phyloP scores from a whole-genome alignment of 2,329 filamentous ascomycete species.

The Verruconis gallopava region DNA sequence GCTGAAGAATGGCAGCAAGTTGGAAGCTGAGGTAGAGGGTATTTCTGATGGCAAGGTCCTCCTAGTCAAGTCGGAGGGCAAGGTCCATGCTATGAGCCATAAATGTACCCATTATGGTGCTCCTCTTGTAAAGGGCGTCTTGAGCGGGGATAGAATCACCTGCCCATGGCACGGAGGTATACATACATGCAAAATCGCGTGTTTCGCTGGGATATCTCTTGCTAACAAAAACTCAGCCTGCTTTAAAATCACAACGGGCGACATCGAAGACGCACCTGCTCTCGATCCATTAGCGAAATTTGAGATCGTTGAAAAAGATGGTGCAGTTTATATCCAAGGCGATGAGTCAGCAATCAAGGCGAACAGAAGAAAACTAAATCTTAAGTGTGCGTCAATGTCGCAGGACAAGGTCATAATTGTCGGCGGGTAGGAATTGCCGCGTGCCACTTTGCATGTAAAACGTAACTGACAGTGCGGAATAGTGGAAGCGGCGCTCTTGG shows the following conservation, averaged over 20 bases:
- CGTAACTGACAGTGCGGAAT: conserved; percentile 7
- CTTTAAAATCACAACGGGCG: conserved; percentile 78
- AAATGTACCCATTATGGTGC: conserved; percentile 90
- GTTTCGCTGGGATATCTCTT: neutral
- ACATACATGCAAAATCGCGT: conserved; percentile 15
- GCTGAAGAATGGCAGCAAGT: conserved; percentile 68
- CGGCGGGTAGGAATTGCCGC: conserved; percentile 50
- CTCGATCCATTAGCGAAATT: conserved; percentile 78
- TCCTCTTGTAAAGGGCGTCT: conserved; percentile 71
- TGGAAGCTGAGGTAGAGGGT: conserved; percentile 82
- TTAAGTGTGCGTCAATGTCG: conserved; percentile 52
- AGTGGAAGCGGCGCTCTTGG: conserved; percentile 74
- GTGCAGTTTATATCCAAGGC: conserved; percentile 70
- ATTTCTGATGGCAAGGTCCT: conserved; percentile 77
- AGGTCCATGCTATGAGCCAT: conserved; percentile 65
- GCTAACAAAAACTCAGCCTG: conserved; percentile 48
- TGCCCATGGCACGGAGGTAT: conserved; percentile 94
- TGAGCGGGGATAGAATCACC: conserved; percentile 68
- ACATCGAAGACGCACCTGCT: conserved; percentile 89
- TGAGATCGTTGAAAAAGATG: conserved; percentile 66
- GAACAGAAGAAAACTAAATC: conserved; percentile 58
- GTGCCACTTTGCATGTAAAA: neutral
- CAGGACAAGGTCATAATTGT: conserved; percentile 66
- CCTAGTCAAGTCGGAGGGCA: conserved; percentile 63
- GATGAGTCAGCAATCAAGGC: conserved; percentile 68